phyloP scores from a whole-genome alignment of 2,329 filamentous ascomycete genomes.

The Coniochaeta ligniaria region DNA sequence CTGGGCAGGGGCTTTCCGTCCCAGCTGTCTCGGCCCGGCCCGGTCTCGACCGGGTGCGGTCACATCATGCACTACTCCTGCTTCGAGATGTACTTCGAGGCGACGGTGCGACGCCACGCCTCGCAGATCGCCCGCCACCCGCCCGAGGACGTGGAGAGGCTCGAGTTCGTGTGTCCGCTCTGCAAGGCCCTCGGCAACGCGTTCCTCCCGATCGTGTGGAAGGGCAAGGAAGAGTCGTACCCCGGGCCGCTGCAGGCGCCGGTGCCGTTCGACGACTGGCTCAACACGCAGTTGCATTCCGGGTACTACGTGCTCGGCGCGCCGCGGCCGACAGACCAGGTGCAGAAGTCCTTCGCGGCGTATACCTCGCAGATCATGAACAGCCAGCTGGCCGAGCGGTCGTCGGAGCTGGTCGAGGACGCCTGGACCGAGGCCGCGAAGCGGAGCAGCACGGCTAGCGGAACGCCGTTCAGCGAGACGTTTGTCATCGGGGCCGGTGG shows the following conservation, averaged over 20 bases:
- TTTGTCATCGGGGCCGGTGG: constrained; percentile 25
- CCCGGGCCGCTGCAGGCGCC: constrained; percentile 61
- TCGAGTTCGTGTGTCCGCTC: constrained; percentile 93
- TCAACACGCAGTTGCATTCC: constrained; percentile 49
- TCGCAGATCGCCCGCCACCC: constrained; percentile 94
- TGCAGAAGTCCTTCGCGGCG: constrained; percentile 26
- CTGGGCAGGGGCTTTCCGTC: constrained; percentile 85
- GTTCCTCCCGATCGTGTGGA: constrained; percentile 94
- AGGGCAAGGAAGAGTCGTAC: constrained; percentile 78
- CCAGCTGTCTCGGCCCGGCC: constrained; percentile 58
- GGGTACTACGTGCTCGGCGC: constrained; percentile 32
- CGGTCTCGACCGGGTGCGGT: constrained; percentile 85
- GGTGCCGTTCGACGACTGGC: constrained; percentile 58
- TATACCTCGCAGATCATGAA: constrained; percentile 31
- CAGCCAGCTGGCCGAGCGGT: constrained; percentile 30
- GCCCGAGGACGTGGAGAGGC: constrained; percentile 68
- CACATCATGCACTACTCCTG: constrained; percentile 98
- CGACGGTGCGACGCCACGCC: constrained; percentile 74
- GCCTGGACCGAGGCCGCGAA: constrained; percentile 32
- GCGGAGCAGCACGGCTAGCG: constrained; percentile 24
- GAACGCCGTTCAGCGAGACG: constrained; percentile 33
- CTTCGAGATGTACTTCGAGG: constrained; percentile 85
- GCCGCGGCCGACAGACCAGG: constrained; percentile 22
- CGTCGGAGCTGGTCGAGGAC: constrained; percentile 26
- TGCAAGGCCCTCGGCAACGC: constrained; percentile 95